Conservation (phyloP, 2,329 filamentous ascomycete genomes). For the Aspergillus neoniger region DNA sequence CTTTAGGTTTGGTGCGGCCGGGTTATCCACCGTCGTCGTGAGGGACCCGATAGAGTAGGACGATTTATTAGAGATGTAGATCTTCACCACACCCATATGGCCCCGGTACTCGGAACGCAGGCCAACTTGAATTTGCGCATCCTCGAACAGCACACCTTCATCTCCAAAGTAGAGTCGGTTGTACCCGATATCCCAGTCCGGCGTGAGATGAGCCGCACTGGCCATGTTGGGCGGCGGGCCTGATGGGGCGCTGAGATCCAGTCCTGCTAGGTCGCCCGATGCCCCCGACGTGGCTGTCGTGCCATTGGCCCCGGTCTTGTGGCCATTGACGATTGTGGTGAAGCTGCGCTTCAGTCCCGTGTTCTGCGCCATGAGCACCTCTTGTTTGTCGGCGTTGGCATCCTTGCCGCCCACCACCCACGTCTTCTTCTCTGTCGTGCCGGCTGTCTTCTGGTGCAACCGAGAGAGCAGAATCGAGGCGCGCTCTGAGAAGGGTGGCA, state of each 20-base stretch:
- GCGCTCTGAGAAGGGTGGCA: conserved; percentile 96
- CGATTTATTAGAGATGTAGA: conserved; percentile 96
- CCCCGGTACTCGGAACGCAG: conserved; percentile 90
- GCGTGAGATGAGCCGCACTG: conserved; percentile 86
- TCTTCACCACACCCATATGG: conserved; percentile 91
- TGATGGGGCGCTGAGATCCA: conserved; percentile 71
- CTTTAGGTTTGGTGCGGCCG: conserved; percentile 65
- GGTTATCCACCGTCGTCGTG: conserved; percentile 86
- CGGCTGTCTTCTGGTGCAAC: conserved; percentile 90
- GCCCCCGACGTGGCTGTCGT: conserved; percentile 46
- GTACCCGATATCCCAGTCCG: conserved; percentile 91
- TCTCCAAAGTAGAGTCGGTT: conserved; percentile 75
- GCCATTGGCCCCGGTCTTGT: conserved; percentile 36
- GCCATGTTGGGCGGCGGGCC: conserved; percentile 75
- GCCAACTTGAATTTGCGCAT: conserved; percentile 89
- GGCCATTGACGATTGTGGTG: conserved; percentile 56
- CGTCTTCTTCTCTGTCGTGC: conserved; percentile 90
- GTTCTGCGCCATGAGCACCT: conserved; percentile 78
- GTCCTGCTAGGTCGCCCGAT: conserved; percentile 71
- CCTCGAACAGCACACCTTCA: conserved; percentile 92
- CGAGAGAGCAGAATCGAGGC: conserved; percentile 89
- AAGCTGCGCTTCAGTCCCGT: conserved; percentile 85
- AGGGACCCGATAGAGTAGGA: conserved; percentile 83
- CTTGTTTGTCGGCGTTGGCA: conserved; percentile 78
- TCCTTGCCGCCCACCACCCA: conserved; percentile 98